Evolutionary conservation across 805 yeast species (phyloP), one percentile per base, ranked within the genome.

Genomic region (Teunomyces stri): DNA sequence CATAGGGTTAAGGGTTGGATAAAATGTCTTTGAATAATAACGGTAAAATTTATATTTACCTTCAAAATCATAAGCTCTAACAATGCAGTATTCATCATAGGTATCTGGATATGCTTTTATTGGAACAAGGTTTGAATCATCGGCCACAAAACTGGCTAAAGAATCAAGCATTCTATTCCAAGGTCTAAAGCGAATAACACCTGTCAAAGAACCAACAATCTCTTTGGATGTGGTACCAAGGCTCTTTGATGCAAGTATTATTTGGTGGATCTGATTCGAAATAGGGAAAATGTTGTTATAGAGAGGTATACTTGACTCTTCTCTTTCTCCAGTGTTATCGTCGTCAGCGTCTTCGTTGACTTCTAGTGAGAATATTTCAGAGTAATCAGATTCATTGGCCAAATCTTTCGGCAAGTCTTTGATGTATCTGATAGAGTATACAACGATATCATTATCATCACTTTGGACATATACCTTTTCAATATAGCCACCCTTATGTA

Each of bases 11-110:
- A 34, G 16, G 9, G 39, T 27, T 12, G 52, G 27, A 42, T 58
- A 56, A 25, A 49, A 44, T 3, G 50, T 51, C 42, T 51, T 56
- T 13, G 59, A 55, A 45, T 59, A 70, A 54, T 86, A 82, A 35
- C 95, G 71, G 62, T 80, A 87, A 54, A 81, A 87, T 57, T 87
- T 85, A 48, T 76, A 73, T 52, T 89, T 82, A 0, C 96, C 95
- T 49, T 81, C 82, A 53, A 81, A 82, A 58, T 87, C 95, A 49
- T 81, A 80, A 13, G 84, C 82, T 51, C 86, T 74, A 0, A 85
- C 74, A 10, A 89, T 68, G 13, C 62, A 49, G 22, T 44, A 42
- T 11, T 38, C 44, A 21, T 57, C 60, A 46, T 65, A 65, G 10
- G 60, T 58, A 46, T 68, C 72, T 4, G 52, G 47, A 41, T 59